Conservation (phyloP, 1,284 basidiomycete species). For the Chalciporus sp. region DNA sequence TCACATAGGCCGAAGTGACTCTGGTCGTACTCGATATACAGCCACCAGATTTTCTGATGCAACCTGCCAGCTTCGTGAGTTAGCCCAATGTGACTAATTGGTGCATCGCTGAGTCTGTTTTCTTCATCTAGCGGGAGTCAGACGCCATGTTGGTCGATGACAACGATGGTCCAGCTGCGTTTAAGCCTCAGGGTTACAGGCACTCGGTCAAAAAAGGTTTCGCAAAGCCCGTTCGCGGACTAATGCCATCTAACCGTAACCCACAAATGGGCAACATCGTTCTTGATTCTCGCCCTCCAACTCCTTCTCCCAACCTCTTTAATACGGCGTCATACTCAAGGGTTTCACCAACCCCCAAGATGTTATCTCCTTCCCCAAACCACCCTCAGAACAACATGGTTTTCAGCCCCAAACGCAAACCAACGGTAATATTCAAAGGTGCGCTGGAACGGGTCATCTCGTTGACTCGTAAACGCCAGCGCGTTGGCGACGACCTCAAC, state of each 20-base stretch:
- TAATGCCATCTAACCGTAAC: neutral
- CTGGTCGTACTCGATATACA: neutral
- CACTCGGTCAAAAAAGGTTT: constrained; percentile 2
- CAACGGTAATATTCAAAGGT: neutral
- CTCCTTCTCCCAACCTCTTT: neutral
- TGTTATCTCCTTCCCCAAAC: neutral
- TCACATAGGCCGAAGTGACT: neutral
- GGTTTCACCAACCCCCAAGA: neutral
- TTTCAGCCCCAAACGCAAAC: neutral
- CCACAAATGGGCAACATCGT: neutral
- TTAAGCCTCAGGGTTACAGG: neutral
- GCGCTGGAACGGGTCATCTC: neutral
- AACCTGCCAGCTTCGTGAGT: constrained; percentile 20
- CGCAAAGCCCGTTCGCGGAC: neutral
- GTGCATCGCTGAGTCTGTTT: neutral
- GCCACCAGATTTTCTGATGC: constrained; percentile 17
- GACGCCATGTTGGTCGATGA: constrained; percentile 14
- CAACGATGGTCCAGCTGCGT: neutral
- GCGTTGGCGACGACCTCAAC: neutral
- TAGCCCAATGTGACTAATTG: neutral
- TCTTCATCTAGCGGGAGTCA: constrained; percentile 11
- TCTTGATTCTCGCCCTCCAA: neutral
- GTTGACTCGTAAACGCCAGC: constrained; percentile 23
- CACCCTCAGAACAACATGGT: too few relatives aligned
- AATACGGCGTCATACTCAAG: neutral